phyloP scores from a whole-genome alignment of 2,329 filamentous ascomycete species.

The Xylariaceae sp. region DNA sequence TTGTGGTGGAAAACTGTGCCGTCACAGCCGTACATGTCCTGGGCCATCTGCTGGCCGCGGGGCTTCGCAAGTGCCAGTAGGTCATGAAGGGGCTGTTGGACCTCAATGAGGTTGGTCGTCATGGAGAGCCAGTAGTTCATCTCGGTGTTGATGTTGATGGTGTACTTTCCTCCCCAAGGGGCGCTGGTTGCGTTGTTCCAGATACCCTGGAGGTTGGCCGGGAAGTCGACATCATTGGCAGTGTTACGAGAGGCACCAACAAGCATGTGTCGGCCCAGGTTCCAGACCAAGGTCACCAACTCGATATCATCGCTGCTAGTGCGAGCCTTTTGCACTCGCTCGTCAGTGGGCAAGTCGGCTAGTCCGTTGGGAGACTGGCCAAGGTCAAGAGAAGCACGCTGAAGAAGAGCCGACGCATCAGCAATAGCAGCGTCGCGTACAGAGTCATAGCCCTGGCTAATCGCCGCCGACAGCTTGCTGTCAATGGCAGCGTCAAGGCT shows the following conservation, averaged over 20 bases:
- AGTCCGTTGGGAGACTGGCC: conserved; percentile 3
- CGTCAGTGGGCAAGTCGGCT: conserved; percentile 4
- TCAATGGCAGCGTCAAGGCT: background rate
- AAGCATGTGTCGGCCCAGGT: conserved; percentile 7
- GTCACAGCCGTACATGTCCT: conserved; percentile 35
- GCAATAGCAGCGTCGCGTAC: conserved; percentile 1
- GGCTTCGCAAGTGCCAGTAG: conserved; percentile 22
- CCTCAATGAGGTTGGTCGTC: conserved; percentile 34
- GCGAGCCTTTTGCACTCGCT: background rate
- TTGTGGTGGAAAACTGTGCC: conserved; percentile 38
- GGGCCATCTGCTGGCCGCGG: conserved; percentile 33
- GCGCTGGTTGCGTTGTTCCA: conserved; percentile 5
- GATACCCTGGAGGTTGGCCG: conserved; percentile 8
- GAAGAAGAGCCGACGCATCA: conserved; percentile 1
- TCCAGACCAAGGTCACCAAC: conserved; percentile 3
- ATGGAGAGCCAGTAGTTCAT: conserved; percentile 29
- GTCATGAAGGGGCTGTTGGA: conserved; percentile 37
- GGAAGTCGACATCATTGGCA: background rate
- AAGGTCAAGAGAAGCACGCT: conserved; percentile 1
- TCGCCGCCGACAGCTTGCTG: conserved; percentile 1
- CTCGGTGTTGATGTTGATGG: conserved; percentile 22
- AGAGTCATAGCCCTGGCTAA: background rate
- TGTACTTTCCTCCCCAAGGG: conserved; percentile 7
- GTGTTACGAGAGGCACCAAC: conserved; percentile 8
- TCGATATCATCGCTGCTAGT: conserved; percentile 1